Evolutionary conservation across 352 stramenopile species (phyloP).

Genomic region (Pythium pyrilobum): DNA sequence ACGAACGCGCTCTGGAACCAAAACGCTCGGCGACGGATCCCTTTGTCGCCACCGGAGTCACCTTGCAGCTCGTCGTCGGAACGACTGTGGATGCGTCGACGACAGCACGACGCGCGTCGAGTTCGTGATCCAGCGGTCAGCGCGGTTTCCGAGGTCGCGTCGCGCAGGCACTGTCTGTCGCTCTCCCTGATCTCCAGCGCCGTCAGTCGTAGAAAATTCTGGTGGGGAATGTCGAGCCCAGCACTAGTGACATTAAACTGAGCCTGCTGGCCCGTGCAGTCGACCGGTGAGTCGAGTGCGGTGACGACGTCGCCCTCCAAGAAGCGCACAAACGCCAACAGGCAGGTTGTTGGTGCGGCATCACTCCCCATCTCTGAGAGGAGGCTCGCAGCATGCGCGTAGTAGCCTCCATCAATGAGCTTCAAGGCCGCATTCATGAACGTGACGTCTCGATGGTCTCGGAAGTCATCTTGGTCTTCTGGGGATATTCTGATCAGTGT

Average conservation of each 20-base stretch:
- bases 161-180: neutral
- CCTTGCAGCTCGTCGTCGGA: neutral
- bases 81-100: neutral
- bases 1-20: conserved; percentile 37
- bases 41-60: too few species aligned
- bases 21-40: neutral
- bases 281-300: neutral
- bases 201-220: conserved; percentile 7
- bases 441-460: neutral
- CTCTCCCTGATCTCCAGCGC: neutral
- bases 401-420: conserved; percentile 11
- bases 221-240: conserved; percentile 1
- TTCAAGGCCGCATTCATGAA: neutral
- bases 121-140: too few species aligned
- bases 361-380: neutral
- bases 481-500: neutral
- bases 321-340: conserved; percentile 7
- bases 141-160: neutral
- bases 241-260: conserved; percentile 4
- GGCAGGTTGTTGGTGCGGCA: neutral
- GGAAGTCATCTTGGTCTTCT: neutral
- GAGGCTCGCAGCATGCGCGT: neutral
- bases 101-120: too few species aligned
- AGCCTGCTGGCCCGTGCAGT: neutral
- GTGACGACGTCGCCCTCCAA: neutral